Conservation (phyloP, 345 rosid species). For the Microcos paniculata region DNA sequence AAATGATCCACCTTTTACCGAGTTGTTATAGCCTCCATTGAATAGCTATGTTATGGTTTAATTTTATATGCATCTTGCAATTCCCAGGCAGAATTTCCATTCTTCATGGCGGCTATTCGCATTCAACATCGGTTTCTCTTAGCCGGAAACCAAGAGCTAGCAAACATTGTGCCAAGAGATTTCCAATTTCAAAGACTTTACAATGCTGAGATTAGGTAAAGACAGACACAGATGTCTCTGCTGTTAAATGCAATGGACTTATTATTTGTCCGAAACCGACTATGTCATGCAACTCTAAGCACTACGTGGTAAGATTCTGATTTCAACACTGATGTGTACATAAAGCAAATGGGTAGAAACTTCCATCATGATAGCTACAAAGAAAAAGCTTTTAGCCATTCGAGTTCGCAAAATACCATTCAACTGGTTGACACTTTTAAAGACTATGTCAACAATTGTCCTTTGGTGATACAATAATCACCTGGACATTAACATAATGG, state of each 20-base stretch:
- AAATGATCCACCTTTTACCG: not conserved
- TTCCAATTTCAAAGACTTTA: not conserved
- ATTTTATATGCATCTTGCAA: too few species aligned
- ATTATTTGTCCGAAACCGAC: not conserved
- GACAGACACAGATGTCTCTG: not conserved
- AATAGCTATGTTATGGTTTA: not conserved
- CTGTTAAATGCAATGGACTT: not conserved
- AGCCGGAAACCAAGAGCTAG: not conserved
- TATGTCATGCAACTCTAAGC: not conserved
- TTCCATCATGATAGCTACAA: not conserved
- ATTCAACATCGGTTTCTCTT: not conserved
- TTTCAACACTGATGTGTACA: not conserved
- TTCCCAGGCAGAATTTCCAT: too few species aligned
- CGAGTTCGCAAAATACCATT: not conserved
- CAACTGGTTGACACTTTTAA: not conserved
- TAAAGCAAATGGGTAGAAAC: not conserved
- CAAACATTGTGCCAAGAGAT: not conserved
- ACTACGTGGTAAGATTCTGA: not conserved
- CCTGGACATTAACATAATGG: not conserved
- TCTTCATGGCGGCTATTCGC: too few species aligned
- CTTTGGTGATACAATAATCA: not conserved
- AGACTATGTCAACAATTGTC: not conserved
- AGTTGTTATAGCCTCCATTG: not conserved
- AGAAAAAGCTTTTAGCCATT: not conserved
- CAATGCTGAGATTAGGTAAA: not conserved